Conservation (phyloP, 306 rosid species). For the Rubus parviflorus region DNA sequence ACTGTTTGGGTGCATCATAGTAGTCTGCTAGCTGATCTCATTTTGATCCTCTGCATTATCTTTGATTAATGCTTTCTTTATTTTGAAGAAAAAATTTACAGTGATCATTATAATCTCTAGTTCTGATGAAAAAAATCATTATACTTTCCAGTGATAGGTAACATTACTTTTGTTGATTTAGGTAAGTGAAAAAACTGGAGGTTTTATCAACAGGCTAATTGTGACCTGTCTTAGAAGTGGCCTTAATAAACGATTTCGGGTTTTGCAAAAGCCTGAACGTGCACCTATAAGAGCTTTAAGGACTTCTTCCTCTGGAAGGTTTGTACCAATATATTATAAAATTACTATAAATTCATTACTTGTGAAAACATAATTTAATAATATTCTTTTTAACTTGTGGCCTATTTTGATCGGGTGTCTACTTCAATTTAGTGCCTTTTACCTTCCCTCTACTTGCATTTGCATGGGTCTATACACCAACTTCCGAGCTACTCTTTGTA, state of each 20-base stretch:
- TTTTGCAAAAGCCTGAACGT: conserved; percentile 97
- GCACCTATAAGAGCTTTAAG: conserved; percentile 95
- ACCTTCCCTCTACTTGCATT: conserved; percentile 2
- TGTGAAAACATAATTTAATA: neutral
- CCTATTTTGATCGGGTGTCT: neutral
- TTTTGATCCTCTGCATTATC: neutral
- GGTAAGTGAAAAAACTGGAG: conserved; percentile 94
- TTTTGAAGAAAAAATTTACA: neutral
- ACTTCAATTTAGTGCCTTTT: neutral
- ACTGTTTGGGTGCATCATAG: conserved; percentile 19
- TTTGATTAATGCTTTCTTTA: neutral
- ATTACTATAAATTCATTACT: neutral
- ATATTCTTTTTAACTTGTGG: neutral
- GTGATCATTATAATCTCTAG: neutral
- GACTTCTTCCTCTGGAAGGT: conserved; percentile 98
- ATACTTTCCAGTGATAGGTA: conserved; percentile 18
- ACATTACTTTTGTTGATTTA: conserved; percentile 41
- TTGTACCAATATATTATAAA: neutral
- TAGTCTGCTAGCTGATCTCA: neutral
- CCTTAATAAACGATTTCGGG: conserved; percentile 82
- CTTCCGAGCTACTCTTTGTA: conserved; percentile 1
- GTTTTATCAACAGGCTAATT: conserved; percentile 79
- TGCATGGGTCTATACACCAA: neutral
- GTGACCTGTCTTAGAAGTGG: conserved; percentile 97
- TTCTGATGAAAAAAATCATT: neutral